Conservation (phyloP, 208 protist species). For the Acanthamoeba quina region DNA sequence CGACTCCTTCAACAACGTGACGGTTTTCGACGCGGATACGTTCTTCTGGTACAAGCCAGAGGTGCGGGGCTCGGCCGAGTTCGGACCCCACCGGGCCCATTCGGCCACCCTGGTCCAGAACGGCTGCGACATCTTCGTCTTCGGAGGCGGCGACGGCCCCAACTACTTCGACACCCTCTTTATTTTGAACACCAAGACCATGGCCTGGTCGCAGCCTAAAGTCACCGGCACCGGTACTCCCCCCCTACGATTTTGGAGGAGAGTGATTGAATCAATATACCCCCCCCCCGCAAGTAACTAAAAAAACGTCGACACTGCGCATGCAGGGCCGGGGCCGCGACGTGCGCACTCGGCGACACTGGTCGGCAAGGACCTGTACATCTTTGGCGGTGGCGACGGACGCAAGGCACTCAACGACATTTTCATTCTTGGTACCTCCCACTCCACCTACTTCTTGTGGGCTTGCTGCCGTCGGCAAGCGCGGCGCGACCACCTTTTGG, state of each 20-base stretch:
- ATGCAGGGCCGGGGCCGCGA: background rate
- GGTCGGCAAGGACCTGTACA: conserved; percentile 34
- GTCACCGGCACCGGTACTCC: background rate
- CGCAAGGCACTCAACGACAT: conserved; percentile 20
- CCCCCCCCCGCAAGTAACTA: background rate
- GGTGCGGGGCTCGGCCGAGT: conserved; percentile 9
- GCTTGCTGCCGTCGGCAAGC: too few species aligned
- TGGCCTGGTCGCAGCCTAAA: conserved; percentile 55
- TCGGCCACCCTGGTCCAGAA: conserved; percentile 57
- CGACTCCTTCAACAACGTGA: conserved; percentile 1
- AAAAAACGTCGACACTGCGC: background rate
- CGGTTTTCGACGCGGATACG: conserved; percentile 27
- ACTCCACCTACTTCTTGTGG: background rate
- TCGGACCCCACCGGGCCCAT: conserved; percentile 43
- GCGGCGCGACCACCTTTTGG: background rate
- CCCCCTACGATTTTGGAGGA: too few species aligned
- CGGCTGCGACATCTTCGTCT: conserved; percentile 57
- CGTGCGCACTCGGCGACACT: conserved; percentile 51
- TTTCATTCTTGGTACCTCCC: conserved; percentile 9
- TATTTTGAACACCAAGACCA: conserved; percentile 58
- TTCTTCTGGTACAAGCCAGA: conserved; percentile 65
- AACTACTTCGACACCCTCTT: conserved; percentile 49
- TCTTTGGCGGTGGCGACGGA: conserved; percentile 68
- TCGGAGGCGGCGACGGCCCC: conserved; percentile 42
- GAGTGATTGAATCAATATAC: background rate